phyloP scores from a whole-genome alignment of 805 yeast species.

The Yarrowia porcina region DNA sequence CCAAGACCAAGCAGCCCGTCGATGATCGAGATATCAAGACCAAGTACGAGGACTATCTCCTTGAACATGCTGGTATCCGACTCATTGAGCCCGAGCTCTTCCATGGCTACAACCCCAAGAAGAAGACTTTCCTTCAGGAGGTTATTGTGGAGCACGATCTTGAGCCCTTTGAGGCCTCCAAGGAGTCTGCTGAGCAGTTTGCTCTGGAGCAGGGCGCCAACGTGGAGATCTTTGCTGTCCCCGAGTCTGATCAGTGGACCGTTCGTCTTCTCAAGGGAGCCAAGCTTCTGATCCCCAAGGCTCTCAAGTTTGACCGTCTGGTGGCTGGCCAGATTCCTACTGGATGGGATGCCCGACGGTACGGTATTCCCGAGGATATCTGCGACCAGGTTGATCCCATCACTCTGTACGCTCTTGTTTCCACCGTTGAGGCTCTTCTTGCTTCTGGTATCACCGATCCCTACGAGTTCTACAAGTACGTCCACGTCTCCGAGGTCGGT shows the following conservation, averaged over 20 bases:
- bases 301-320: conserved; percentile 53
- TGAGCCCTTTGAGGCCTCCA: conserved; percentile 92
- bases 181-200: conserved; percentile 93
- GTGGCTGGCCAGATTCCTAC: conserved; percentile 95
- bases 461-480: conserved; percentile 96
- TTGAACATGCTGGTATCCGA: conserved; percentile 95
- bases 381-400: conserved; percentile 94
- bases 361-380: conserved; percentile 93
- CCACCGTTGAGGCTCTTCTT: conserved; percentile 92
- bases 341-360: conserved; percentile 94
- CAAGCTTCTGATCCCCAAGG: conserved; percentile 84
- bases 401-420: conserved; percentile 86
- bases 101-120: conserved; percentile 89
- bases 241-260: conserved; percentile 87
- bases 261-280: conserved; percentile 93
- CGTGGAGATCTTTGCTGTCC: conserved; percentile 85
- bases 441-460: conserved; percentile 97
- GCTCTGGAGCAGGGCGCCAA: conserved; percentile 89
- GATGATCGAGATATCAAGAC: conserved; percentile 91
- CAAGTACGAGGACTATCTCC: conserved; percentile 83
- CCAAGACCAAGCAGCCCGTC: conserved; percentile 87
- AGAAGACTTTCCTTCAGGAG: conserved; percentile 92
- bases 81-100: conserved; percentile 93
- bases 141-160: conserved; percentile 94
- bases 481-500: conserved; percentile 97